phyloP scores from a whole-genome alignment of 345 rosid genomes.

The Heritiera fomes region DNA sequence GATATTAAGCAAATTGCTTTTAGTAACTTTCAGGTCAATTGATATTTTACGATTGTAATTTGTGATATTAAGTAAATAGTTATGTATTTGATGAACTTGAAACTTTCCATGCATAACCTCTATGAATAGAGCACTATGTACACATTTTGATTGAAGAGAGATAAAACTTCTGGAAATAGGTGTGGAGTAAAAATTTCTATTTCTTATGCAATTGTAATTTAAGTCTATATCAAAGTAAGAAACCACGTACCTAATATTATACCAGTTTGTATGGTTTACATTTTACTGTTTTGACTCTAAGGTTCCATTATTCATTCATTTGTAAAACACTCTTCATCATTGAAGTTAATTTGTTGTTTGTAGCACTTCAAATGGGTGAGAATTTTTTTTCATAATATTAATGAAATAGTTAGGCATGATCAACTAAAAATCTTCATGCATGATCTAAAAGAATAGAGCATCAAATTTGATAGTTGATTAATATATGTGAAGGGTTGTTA shows the following conservation, averaged over 20 bases:
- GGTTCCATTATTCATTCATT: neutral
- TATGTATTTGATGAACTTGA: neutral
- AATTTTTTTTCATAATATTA: neutral
- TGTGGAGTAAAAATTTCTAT: neutral
- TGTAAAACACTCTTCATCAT: neutral
- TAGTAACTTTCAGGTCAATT: no score
- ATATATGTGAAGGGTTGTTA: neutral
- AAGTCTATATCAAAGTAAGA: neutral
- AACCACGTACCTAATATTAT: neutral
- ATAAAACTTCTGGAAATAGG: neutral
- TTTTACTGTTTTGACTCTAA: neutral
- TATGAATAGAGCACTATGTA: neutral
- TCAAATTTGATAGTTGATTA: slow-evolving; percentile 8
- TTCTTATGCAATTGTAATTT: neutral
- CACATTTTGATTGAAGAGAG: neutral
- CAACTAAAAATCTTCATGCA: neutral
- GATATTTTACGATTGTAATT: neutral
- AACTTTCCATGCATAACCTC: neutral
- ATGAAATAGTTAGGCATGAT: neutral
- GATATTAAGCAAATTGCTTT: neutral
- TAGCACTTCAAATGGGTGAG: neutral
- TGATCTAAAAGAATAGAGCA: neutral
- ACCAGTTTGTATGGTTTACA: neutral
- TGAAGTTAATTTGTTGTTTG: neutral
- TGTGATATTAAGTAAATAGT: neutral